Base-by-base conservation (phyloP, 495 filamentous ascomycete species). In the Staphylotrichum longicolle region DNA sequence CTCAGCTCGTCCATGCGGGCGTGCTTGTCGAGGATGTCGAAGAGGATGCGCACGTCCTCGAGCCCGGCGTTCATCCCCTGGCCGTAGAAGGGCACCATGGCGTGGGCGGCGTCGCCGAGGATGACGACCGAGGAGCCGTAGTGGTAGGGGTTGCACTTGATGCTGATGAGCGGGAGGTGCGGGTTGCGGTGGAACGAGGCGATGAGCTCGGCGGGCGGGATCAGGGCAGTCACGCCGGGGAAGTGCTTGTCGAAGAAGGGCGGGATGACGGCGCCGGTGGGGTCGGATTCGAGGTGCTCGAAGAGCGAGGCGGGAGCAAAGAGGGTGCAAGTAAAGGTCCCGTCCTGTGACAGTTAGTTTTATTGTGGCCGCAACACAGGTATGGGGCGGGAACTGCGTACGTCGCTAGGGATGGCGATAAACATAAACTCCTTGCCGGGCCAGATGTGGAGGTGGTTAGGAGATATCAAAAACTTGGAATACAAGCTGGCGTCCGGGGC, bases 391-490 rank as follows among this genome's bases (percentile, higher is more conserved):
- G 44, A 39, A 0, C 0, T 3, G 7, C 79, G 49, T 72, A 85
- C 83, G 12, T 86, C 78, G 54, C 87, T 91, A 0, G 94, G 93
- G 33, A 99, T 90, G 20, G 94, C 94, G 67, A 99, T 98, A 75
- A 99, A 99, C 94, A 99, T 98, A 70, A 91, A 89, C 11, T 90
- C 84, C 63, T 85, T 85, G 30, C 88, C 91, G 1, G 94, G 94
- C 94, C 94, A 99, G 74, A 99, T 99, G 72, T 99, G 94, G 2
- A 99, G 82, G 68, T 98, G 91, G 70, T 96, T 89, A 14, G 91
- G 90, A 0, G 89, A 91, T 57, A 97, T 90, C 37, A 78, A 77
- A 71, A 93, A 99, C 63, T 78, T 82, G 34, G 82, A 80, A 10
- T 80, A 76, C 27, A 75, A 63, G 12, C 79, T 69, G 0, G 79